A percentile compares a stretch with the other conserved stretches of the same genome.
Evolutionary conservation across 2,329 filamentous ascomycete genomes (phyloP).

Genomic region (Penicillium sp.): DNA sequence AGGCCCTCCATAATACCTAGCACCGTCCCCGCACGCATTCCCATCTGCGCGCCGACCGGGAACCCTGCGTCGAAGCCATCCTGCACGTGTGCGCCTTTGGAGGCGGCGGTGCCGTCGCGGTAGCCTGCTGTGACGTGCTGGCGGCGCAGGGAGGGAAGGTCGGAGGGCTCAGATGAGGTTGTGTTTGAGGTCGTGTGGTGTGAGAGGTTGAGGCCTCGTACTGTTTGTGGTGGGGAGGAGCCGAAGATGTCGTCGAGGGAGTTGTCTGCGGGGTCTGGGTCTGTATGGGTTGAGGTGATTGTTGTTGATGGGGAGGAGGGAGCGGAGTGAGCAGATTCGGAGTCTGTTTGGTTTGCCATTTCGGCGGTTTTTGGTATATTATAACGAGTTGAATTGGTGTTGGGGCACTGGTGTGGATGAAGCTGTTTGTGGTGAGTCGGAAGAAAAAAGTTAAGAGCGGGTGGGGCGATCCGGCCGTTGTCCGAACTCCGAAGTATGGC

Average conservation of each 20-base stretch:
- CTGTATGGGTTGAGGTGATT: constrained; percentile 22
- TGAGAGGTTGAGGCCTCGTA: not conserved
- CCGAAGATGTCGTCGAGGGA: constrained; percentile 44
- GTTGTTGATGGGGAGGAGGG: constrained; percentile 23
- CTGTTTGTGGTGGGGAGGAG: constrained; percentile 34
- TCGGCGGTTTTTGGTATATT: not conserved
- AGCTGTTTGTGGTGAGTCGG: not conserved
- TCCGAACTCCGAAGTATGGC: too few species aligned
- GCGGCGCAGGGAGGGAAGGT: constrained; percentile 68
- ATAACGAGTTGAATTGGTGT: not conserved
- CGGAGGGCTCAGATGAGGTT: constrained; percentile 49
- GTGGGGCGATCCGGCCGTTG: constrained; percentile 1
- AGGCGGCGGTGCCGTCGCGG: constrained; percentile 74
- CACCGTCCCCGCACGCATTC: constrained; percentile 67
- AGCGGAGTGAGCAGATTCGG: constrained; percentile 16
- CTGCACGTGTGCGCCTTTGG: constrained; percentile 75
- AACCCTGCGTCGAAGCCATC: constrained; percentile 90
- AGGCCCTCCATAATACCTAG: constrained; percentile 76
- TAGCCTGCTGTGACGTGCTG: constrained; percentile 84
- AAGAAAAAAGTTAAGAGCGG: not conserved
- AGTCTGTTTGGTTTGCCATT: constrained; percentile 11
- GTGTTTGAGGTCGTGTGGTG: not conserved
- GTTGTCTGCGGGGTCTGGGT: constrained; percentile 20
- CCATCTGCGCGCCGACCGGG: constrained; percentile 74
- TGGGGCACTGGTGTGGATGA: not conserved